Evolutionary conservation across 2,329 filamentous ascomycete genomes (phyloP), one percentile per base, ranked within the genome.

Genomic region (Polytolypa hystricis): DNA sequence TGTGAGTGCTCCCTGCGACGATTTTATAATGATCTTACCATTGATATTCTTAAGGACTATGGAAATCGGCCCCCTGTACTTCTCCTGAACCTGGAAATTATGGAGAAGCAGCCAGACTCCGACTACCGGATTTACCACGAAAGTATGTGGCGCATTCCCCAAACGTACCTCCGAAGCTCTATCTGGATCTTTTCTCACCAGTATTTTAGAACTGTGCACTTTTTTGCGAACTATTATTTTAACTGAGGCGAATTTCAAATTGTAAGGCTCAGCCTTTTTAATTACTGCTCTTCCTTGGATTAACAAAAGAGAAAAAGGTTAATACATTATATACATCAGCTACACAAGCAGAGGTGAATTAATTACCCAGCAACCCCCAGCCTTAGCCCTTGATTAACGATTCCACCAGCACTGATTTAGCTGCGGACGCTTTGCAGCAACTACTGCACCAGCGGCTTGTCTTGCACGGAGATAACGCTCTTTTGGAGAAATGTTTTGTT

Each of bases 401-500:
- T 11, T 17, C 7, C 5, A 19, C n/a, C 32, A 66, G 64, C 42
- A 42, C 49, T 17, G 39, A 50, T 1, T 47, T 57, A 15, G 63
- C 67, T 2, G 51, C 61, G 16, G 55, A 61, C 5, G 60, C 74
- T 1, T 60, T 93, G 3, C 75, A 81, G 34, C 66, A 77, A 6
- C 67, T 93, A 20, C 65, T 93, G 5, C 55, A 62, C 9, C 56
- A 66, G n/a, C 66, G 73, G 17, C 53, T 86, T 16, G 46, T 75
- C 42, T 47, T 61, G 40, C 58, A 66, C 36, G 65, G 63, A 3
- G 68, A 69, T 3, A 44, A 57, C 2, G 62, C 66, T 3, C 84
- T 79, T 77, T 64, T 84, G 20, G 83, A 87, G 41, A 81, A 74
- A 47, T 67, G 73, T 0, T 55, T 86, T 8, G 66, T 93, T 12